A percentile compares a stretch with the other conserved stretches of the same genome.
These are phyloP conservation scores for Cryptococcus sp. DNA, from an alignment of 1,284 basidiomycete genomes.

Conservation along the genomic window DNA sequence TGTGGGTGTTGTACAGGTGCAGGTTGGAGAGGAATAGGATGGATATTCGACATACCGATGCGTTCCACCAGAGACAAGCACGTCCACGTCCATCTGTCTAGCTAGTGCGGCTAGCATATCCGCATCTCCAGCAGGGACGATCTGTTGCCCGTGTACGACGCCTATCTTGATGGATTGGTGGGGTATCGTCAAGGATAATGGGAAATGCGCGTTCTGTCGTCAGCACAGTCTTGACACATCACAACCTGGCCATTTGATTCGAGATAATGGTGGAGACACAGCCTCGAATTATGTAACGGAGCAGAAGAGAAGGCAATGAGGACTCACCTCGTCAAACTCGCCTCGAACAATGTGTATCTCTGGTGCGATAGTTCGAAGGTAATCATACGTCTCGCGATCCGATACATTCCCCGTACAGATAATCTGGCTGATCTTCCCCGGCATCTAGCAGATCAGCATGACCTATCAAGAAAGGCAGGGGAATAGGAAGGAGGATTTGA, in stretches of 20 bases:
- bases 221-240: too few species aligned
- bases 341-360: slow-evolving; percentile 90
- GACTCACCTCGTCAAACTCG: slow-evolving; percentile 85
- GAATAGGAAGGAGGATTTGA: too few species aligned
- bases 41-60: slow-evolving; percentile 86
- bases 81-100: slow-evolving; percentile 94
- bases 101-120: slow-evolving; percentile 83
- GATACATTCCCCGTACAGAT: slow-evolving; percentile 96
- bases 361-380: slow-evolving; percentile 90
- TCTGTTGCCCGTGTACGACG: slow-evolving; percentile 90
- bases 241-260: too few species aligned
- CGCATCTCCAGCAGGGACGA: slow-evolving; percentile 83
- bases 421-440: slow-evolving; percentile 97
- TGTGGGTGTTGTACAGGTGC: background rate
- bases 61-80: slow-evolving; percentile 87
- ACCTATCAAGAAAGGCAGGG: background rate
- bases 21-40: background rate
- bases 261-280: too few species aligned
- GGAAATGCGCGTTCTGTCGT: slow-evolving; percentile 54
- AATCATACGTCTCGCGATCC: slow-evolving; percentile 95
- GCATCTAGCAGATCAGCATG: slow-evolving; percentile 53
- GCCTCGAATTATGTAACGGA: too few species aligned
- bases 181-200: slow-evolving; percentile 72
- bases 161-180: slow-evolving; percentile 81
- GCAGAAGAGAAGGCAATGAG: too few species aligned